Base-by-base conservation (phyloP, 805 yeast genomes). In the Starmerella khaoyaiensis region DNA sequence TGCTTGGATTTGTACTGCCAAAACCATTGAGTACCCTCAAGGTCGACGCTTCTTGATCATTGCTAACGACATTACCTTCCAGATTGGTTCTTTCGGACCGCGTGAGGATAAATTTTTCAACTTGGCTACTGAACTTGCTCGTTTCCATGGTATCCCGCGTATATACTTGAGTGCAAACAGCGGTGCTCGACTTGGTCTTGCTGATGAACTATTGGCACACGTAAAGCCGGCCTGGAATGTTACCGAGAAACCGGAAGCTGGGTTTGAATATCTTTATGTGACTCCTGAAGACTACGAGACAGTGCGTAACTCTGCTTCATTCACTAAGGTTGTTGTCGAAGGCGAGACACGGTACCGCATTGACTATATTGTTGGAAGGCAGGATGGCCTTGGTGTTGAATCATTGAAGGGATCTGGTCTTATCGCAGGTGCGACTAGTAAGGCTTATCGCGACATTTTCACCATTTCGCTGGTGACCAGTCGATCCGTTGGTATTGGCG, bases 401-500 rank as follows among this genome's bases (percentile, higher is more conserved):
- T 90, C 95, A 72, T 74, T 90, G 62, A 76, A 77, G 64, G 99
- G 99, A 27, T 87, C 97, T 38, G 99, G 97, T 65, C 69, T 90
- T 56, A 90, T 90, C 64, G 99, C 99, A 17, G 99, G 99, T 63
- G 94, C 94, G 21, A 90, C 99, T 32, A 81, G 96, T 10, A 77
- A 83, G 59, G 98, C 98, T 16, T 90, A 90, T 73, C 80, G 81
- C 60, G 99, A 90, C 57, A 90, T 90, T 46, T 90, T 90, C 68
- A 90, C 99, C 16, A 74, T 86, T 42, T 87, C 98, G n/a, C 69
- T 90, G 60, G 98, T 90, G 39, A 90, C 98, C n/a, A 86, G 97
- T 67, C 78, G 99, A 71, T 86, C 97, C 36, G 99, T 90, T 54
- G 99, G 99, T 77, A 90, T 90, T 60, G 99, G 99, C 68, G 99